These are phyloP conservation scores for Parastagonospora avenae DNA, from an alignment of 2,329 filamentous ascomycete species.

Conservation along the genomic window DNA sequence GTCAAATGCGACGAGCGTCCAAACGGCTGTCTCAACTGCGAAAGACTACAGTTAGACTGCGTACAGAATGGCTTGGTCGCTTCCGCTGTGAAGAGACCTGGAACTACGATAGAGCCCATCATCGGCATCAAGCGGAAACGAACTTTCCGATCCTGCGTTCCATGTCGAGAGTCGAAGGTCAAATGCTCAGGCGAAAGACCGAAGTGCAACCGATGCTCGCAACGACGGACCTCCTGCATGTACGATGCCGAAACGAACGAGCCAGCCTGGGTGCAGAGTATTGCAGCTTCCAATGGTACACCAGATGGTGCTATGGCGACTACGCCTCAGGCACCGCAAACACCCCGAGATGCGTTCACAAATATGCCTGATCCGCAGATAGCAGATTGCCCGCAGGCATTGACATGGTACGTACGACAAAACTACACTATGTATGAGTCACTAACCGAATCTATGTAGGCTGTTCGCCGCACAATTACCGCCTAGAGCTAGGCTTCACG, in stretches of 20 bases:
- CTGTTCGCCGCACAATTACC: constrained; percentile 31
- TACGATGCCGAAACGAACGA: constrained; percentile 38
- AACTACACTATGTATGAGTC: neutral
- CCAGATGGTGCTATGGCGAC: constrained; percentile 12
- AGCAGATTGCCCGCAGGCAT: constrained; percentile 25
- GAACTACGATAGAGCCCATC: constrained; percentile 20
- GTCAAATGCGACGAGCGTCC: constrained; percentile 41
- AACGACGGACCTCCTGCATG: constrained; percentile 27
- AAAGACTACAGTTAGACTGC: constrained; percentile 34
- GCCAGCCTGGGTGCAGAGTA: constrained; percentile 39
- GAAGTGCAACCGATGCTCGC: constrained; percentile 34
- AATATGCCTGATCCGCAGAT: constrained; percentile 12
- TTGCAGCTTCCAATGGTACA: constrained; percentile 18
- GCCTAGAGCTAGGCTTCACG: constrained; percentile 27
- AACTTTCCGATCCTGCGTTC: constrained; percentile 38
- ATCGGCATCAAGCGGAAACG: constrained; percentile 39
- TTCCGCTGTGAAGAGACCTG: constrained; percentile 19
- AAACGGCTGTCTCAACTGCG: constrained; percentile 39
- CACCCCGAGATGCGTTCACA: constrained; percentile 15
- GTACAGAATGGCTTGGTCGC: constrained; percentile 29
- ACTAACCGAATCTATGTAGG: constrained; percentile 13
- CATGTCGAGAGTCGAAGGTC: constrained; percentile 39
- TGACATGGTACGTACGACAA: constrained; percentile 24
- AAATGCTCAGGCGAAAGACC: constrained; percentile 41
- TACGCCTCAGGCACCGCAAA: constrained; percentile 19